Evolutionary conservation across 1,284 basidiomycete genomes (phyloP), one percentile per base, ranked within the genome.

Genomic region (Ganoderma multipileum): DNA sequence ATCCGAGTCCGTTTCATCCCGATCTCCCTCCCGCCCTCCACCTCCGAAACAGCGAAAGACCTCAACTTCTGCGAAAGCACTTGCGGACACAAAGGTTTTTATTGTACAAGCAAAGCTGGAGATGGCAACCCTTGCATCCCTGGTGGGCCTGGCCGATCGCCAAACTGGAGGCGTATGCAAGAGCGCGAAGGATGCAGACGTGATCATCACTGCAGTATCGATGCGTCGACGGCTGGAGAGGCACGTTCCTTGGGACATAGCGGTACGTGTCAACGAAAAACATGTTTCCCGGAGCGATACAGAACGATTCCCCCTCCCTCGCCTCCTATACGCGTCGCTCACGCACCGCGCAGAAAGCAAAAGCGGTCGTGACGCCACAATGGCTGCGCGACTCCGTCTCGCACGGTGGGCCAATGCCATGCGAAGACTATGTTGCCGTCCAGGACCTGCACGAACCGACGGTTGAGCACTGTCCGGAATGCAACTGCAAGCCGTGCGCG

Each of bases 221-320:
- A 93, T 92, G 87, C 83, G 84, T 68, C 84, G 85, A 69, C 85
- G 93, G 5, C 80, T 94, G 2, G 88, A 92, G 78, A 83, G 92
- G 64, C 91, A 93, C 76, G 66, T 94, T 14, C 76, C 83, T 47
- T 90, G 89, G 89, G 79, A 83, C 3, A 73, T 88, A 42, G 89
- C 90, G 30, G 92, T 92, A 76, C 76, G 90, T 50, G 16, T 42
- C 47, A 28, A 12, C 2, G 2, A n/a, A 14, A 26, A 2, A n/a
- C 9, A 33, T 58, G 33, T 9, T 23, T 20, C 38, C 2, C 30
- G 20, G 20, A 33, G 33, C 20, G 20, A 36, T n/a, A 7, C 1
- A 8, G 20, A 20, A 30, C 16, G 14, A 33, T 14, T 1, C 28
- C 52, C 28, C 28, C 28, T 11, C 28, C 52, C 3, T n/a, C 47